Evolutionary conservation across 768 basidiomycete species (phyloP), one percentile per base, ranked within the genome.

Genomic region (Pisolithus albus): DNA sequence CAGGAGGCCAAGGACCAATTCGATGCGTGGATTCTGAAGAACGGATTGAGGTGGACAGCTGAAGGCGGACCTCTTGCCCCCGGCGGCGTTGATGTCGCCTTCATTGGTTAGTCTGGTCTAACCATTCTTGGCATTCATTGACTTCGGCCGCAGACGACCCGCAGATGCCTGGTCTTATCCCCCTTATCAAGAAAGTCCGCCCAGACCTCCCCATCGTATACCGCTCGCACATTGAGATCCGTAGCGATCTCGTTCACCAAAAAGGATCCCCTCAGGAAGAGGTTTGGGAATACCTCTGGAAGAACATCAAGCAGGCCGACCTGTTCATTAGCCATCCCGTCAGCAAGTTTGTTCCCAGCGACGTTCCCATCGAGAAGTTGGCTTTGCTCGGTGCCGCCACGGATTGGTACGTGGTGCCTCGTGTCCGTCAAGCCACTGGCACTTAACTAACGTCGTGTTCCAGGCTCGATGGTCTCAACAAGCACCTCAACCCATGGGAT

Each of bases 231-330:
- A 96, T 96, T 55, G 92, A 97, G 72, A 92, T 88, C 58, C 84
- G 86, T 45, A 86, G 86, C 58, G 88, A 93, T 65, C 83, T 96
- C 39, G 83, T 91, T 21, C 88, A 92, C 65, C 75, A 82, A 23
- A 72, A 81, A 21, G 86, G 84, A 28, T 92, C 91, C 11, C 88
- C 90, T 19, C 92, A 94, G 63, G 83, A 86, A 63, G 86, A 88
- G 59, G 92, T 94, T 16, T 97, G 93, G 92, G 80, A 93, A 61
- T 97, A 92, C 70, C 79, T 97, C 13, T 96, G 88, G 86, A 84
- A 90, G 59, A 92, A 89, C 68, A 92, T 97, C 62, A 78, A 91
- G 64, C 76, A 85, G 28, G 86, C 89, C 40, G 93, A 96, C 72
- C 68, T 94, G 61, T 96, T 95, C 74, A 86, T 95, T 80, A 82